These are phyloP conservation scores for Penicillium malachiteum DNA, from an alignment of 495 filamentous ascomycete genomes.

Conservation along the genomic window DNA sequence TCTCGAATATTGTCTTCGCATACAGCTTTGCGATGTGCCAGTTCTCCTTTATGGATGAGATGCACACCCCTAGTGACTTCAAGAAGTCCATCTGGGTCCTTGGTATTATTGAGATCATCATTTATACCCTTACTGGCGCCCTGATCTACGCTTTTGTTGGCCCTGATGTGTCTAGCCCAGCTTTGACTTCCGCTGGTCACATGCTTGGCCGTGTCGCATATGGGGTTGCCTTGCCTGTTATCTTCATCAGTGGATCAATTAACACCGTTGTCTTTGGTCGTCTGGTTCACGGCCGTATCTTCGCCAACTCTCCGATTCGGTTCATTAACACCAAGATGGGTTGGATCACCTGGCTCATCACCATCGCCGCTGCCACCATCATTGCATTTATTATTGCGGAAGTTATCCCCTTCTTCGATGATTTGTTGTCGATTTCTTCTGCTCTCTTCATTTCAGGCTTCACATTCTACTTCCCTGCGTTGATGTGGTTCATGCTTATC, in stretches of 20 bases:
- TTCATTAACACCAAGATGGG: constrained; percentile 59
- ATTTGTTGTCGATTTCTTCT: constrained; percentile 57
- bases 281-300: constrained; percentile 60
- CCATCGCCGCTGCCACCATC: constrained; percentile 55
- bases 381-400: constrained; percentile 67
- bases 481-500: constrained; percentile 63
- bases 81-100: constrained; percentile 61
- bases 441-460: constrained; percentile 38
- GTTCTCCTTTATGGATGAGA: constrained; percentile 73
- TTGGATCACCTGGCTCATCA: constrained; percentile 56
- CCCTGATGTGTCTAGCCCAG: constrained; percentile 61
- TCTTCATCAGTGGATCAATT: constrained; percentile 67
- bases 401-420: constrained; percentile 67
- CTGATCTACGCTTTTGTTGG: constrained; percentile 71
- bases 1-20: constrained; percentile 72
- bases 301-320: constrained; percentile 50
- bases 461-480: constrained; percentile 40
- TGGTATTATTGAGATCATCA: constrained; percentile 58
- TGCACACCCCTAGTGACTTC: constrained; percentile 65
- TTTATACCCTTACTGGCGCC: constrained; percentile 68
- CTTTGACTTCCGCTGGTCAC: constrained; percentile 60
- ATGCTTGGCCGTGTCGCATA: constrained; percentile 67
- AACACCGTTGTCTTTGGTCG: constrained; percentile 60
- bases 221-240: constrained; percentile 70
- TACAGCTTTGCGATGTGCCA: constrained; percentile 62